These are phyloP conservation scores for Sporothrix sp. DNA, from an alignment of 2,329 filamentous ascomycete species.

Conservation along the genomic window DNA sequence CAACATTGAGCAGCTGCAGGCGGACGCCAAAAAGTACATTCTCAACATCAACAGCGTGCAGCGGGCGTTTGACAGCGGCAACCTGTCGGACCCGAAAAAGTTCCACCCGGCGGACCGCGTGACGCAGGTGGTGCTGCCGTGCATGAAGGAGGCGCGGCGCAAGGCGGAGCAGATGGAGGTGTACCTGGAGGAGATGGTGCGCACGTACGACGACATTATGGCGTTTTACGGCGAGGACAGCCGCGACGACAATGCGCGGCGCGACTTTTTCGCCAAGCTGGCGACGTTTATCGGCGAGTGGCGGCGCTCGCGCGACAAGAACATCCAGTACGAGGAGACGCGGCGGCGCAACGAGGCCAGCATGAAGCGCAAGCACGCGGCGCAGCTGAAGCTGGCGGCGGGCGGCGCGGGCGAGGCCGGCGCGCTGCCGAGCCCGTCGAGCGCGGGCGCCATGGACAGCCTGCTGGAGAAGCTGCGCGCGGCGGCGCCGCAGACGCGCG, in stretches of 20 bases:
- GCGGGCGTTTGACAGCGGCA: constrained; percentile 81
- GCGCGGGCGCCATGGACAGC: constrained; percentile 89
- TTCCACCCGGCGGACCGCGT: constrained; percentile 98
- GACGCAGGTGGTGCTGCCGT: constrained; percentile 77
- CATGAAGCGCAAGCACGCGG: constrained; percentile 78
- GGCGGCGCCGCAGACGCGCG: constrained; percentile 79
- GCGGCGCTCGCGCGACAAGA: constrained; percentile 95
- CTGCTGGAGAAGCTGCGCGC: constrained; percentile 89
- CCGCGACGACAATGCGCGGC: constrained; percentile 78
- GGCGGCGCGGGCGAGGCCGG: constrained; percentile 29
- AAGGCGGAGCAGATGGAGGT: constrained; percentile 95
- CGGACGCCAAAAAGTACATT: constrained; percentile 85
- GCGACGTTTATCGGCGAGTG: constrained; percentile 85
- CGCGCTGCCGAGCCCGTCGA: constrained; percentile 53
- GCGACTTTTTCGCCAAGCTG: constrained; percentile 93
- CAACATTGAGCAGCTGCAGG: constrained; percentile 84
- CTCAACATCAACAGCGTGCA: constrained; percentile 93
- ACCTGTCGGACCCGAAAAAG: constrained; percentile 90
- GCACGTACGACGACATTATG: constrained; percentile 91
- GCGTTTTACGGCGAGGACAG: constrained; percentile 93
- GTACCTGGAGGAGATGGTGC: constrained; percentile 86
- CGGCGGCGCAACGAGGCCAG: constrained; percentile 79
- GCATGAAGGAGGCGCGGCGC: constrained; percentile 91
- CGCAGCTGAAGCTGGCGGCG: constrained; percentile 50
- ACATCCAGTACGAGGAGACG: constrained; percentile 69